Evolutionary conservation across 2,329 filamentous ascomycete genomes (phyloP), one percentile per base, ranked within the genome.

Genomic region (Colletotrichum sojae): DNA sequence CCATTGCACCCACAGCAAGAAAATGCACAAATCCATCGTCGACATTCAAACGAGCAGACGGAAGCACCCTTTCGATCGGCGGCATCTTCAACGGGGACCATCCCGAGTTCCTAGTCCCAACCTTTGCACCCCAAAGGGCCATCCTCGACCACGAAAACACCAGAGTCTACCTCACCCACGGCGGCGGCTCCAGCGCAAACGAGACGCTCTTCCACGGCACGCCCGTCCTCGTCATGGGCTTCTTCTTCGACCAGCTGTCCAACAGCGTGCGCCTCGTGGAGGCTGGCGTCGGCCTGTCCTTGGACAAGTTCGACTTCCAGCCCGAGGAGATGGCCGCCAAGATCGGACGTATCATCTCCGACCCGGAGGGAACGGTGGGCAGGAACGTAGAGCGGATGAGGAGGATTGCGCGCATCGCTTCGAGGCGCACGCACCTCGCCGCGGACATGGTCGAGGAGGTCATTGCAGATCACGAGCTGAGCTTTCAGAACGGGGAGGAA

Each of bases 391-490:
- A 72, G 9, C 77, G 83, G 0, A 75, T 84, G 76, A 73, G 76
- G 67, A 76, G 76, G 10, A 82, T 85, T 25, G 80, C 82, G 5
- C 73, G 70, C 12, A 70, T 83, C 0, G 78, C 80, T 25, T 73
- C 78, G 0, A 74, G 77, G 5, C 75, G 78, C 12, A 84, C 83
- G 71, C 49, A 83, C 5, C 71, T 77, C 5, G 82, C 78, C 0
- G 81, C 78, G 0, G 80, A 83, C 57, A 73, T 84, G 5, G 73
- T 83, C 6, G 83, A 84, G 61, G 82, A 84, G 69, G 71, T 83
- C 13, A 73, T 0, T 81, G 25, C 36, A 39, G 54, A 60, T 16
- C 83, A 84, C 65, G 76, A 75, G 8, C 72, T 78, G 4, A 77
- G 81, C 2, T 75, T 83, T 1, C 71, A 71, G 2, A 74, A 73